Evolutionary conservation across 768 basidiomycete species (phyloP).

Genomic region (Panellus pusillus): DNA sequence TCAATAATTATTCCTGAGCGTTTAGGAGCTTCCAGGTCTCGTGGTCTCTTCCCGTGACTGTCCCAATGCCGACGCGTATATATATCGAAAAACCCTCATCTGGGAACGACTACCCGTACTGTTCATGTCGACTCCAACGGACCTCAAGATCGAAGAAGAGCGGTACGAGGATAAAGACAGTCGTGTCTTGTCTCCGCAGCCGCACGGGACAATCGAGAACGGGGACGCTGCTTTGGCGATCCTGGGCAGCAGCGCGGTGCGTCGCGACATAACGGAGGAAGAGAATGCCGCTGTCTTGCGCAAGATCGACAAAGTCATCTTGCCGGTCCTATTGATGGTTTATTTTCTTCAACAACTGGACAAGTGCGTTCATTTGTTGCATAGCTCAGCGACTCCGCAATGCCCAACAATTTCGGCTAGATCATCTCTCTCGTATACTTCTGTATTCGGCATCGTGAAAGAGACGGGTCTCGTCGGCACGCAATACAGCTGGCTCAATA

Average conservation of each 20-base stretch:
- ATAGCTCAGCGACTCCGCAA: background rate
- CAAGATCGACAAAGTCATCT: conserved; percentile 41
- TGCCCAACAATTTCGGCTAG: conserved; percentile 20
- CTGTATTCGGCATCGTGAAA: conserved; percentile 42
- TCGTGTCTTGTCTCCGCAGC: conserved; percentile 10
- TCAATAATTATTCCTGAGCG: too few relatives aligned
- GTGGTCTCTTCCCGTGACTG: too few relatives aligned
- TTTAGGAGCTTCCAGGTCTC: too few relatives aligned
- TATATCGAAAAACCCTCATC: too few relatives aligned
- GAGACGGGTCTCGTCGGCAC: conserved; percentile 40
- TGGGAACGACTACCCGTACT: too few relatives aligned
- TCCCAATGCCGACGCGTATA: too few relatives aligned
- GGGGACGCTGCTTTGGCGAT: conserved; percentile 35
- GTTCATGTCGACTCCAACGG: background rate
- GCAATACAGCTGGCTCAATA: conserved; percentile 46
- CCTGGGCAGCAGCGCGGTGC: conserved; percentile 25
- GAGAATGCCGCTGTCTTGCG: conserved; percentile 34
- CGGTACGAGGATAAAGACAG: conserved; percentile 13
- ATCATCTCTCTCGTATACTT: conserved; percentile 48
- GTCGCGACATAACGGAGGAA: conserved; percentile 30
- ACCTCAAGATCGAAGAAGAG: conserved; percentile 2
- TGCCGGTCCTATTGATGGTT: conserved; percentile 39
- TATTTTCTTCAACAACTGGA: conserved; percentile 47
- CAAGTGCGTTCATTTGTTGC: conserved; percentile 30
- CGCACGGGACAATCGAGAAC: conserved; percentile 4